Evolutionary conservation across 1,139 yeast genomes (phyloP).

Genomic region (Lodderomyces elongisporus): DNA sequence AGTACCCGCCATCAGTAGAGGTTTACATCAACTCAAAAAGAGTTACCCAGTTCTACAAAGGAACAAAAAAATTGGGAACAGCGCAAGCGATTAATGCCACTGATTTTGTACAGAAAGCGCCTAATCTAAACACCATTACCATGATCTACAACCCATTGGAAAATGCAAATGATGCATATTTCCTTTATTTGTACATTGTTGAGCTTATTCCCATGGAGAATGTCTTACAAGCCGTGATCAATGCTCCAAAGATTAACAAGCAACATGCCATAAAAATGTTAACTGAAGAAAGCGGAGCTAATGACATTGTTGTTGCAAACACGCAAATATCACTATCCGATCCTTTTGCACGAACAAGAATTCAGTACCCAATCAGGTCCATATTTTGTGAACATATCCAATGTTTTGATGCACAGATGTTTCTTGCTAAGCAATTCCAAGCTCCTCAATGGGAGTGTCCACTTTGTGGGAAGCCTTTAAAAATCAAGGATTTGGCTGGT

Average conservation of each 20-base stretch:
- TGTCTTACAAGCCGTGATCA: constrained; percentile 16
- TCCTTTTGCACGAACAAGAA: constrained; percentile 59
- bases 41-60: constrained; percentile 46
- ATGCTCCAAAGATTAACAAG: constrained; percentile 43
- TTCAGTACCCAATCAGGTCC: constrained; percentile 58
- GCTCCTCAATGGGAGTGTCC: constrained; percentile 70
- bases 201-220: constrained; percentile 39
- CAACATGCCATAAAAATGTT: constrained; percentile 43
- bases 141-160: constrained; percentile 36
- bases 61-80: constrained; percentile 59
- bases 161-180: constrained; percentile 40
- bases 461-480: constrained; percentile 44
- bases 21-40: constrained; percentile 44
- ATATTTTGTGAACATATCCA: constrained; percentile 60
- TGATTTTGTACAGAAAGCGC: constrained; percentile 25
- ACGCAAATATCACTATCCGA: constrained; percentile 57
- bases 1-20: constrained; percentile 58
- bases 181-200: constrained; percentile 50
- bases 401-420: constrained; percentile 66
- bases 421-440: constrained; percentile 54
- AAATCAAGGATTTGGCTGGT: constrained; percentile 49
- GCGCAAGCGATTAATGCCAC: constrained; percentile 66
- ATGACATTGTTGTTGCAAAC: constrained; percentile 53
- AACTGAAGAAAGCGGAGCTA: constrained; percentile 42
- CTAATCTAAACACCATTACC: constrained; percentile 36